A percentile compares a stretch with the other conserved stretches of the same genome.
Conservation (phyloP, 2,329 filamentous ascomycete species). For the Colletotrichum aenigma region DNA sequence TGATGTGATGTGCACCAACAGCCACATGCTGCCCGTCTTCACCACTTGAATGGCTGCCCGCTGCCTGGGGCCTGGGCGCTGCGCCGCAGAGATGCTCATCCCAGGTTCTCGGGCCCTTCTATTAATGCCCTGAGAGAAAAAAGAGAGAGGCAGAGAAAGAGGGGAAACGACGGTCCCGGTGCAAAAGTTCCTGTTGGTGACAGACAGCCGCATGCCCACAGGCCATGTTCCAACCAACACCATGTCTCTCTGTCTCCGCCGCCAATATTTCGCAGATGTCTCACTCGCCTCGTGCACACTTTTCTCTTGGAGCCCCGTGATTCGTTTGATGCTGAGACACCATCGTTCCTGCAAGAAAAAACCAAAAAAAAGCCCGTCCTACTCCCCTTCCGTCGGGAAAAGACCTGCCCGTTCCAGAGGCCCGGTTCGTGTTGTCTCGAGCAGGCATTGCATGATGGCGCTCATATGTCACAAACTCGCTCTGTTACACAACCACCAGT, state of each 20-base stretch:
- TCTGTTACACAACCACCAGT: neutral
- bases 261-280: neutral
- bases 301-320: neutral
- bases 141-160: neutral
- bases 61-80: neutral
- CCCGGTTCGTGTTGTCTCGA: neutral
- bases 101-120: slow-evolving; percentile 5
- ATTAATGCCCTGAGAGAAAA: neutral
- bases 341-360: neutral
- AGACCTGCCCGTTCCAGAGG: neutral
- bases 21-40: neutral
- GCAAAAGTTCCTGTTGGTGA: neutral
- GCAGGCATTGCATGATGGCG: neutral
- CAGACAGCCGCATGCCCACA: neutral
- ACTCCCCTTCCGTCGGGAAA: neutral
- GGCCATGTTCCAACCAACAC: neutral
- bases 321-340: neutral
- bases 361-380: neutral
- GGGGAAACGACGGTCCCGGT: neutral
- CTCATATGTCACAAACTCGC: slow-evolving; percentile 4
- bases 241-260: neutral
- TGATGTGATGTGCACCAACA: neutral
- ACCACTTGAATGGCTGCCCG: neutral
- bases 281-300: neutral
- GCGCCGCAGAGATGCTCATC: slow-evolving; percentile 1